Base-by-base conservation (phyloP, 1,139 yeast species). In the Trichomonascaceae sp. region DNA sequence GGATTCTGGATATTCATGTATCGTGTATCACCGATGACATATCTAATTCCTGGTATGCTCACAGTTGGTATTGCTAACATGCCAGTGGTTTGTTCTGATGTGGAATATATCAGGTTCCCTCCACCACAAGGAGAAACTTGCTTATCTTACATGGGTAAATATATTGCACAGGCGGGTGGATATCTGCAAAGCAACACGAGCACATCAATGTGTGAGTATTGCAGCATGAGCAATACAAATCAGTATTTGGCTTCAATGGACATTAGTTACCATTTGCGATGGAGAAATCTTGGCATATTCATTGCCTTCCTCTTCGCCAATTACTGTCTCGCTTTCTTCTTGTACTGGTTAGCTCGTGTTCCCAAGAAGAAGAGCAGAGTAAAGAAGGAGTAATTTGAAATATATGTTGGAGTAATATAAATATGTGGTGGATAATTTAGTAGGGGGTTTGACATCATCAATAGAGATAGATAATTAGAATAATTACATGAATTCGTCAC, bases 271-370 rank as follows among this genome's bases (percentile, higher is more conserved):
- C 57, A 58, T 27, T 67, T 77, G 62, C 74, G 80, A 63, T 83
- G 88, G 87, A 78, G 89, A 73, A 83, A 84, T 63, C 58, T 84
- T 56, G 90, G 90, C 19, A 73, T 85, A 57, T 73, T 74, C 59
- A 79, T 79, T 71, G 84, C 71, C 12, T 84, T 80, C 65, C 74
- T 82, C 56, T 54, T 71, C 30, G 83, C 84, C 73, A 84, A 84
- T 63, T 71, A 80, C 51, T 54, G 68, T 43, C 74, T 73, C 30
- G 79, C 86, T 10, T 65, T 84, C 30, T 68, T 77, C 66, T 70
- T 86, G 53, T 87, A 86, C 71, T 87, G 87, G 84, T 68, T 84
- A 50, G 81, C 82, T n/a, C 82, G 96, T 74, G 95, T 87, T 56
- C 95, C 95, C 39, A 71, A 69, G 61, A 65, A 63, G 55, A 58